Evolutionary conservation across 2,329 filamentous ascomycete genomes (phyloP).

Genomic region (Xylaria sp.): DNA sequence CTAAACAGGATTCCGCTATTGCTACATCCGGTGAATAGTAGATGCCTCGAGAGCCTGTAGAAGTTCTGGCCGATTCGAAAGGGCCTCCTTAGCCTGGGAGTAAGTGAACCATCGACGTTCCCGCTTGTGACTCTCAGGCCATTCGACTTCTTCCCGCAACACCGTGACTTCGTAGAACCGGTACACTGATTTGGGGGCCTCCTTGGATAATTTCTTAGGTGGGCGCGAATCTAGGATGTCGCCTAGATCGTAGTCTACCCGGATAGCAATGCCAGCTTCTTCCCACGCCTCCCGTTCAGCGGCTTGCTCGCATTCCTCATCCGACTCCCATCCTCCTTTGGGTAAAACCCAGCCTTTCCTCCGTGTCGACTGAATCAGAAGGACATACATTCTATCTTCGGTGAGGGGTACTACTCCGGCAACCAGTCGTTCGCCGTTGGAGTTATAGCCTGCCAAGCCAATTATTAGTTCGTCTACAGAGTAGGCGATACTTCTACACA

Average conservation of each 20-base stretch:
- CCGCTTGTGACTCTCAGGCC: slow-evolving; percentile 95
- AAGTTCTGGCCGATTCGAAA: slow-evolving; percentile 85
- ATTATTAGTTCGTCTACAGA: slow-evolving; percentile 54
- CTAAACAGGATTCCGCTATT: slow-evolving; percentile 29
- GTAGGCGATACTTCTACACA: slow-evolving; percentile 45
- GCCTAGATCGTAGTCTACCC: slow-evolving; percentile 85
- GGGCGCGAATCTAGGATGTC: slow-evolving; percentile 85
- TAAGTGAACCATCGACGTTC: slow-evolving; percentile 91
- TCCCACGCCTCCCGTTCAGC: slow-evolving; percentile 96
- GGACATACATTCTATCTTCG: slow-evolving; percentile 84
- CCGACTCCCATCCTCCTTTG: slow-evolving; percentile 97
- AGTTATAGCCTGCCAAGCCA: slow-evolving; percentile 79
- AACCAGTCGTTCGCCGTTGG: slow-evolving; percentile 92
- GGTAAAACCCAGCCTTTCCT: slow-evolving; percentile 95
- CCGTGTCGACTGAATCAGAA: slow-evolving; percentile 92
- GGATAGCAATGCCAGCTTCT: slow-evolving; percentile 91
- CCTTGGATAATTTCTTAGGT: slow-evolving; percentile 76
- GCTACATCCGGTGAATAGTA: slow-evolving; percentile 67
- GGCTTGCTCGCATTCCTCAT: slow-evolving; percentile 87
- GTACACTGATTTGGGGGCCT: slow-evolving; percentile 72
- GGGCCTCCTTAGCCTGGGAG: slow-evolving; percentile 78
- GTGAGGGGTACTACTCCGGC: slow-evolving; percentile 94
- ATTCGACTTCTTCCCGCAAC: slow-evolving; percentile 82
- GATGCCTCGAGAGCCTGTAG: slow-evolving; percentile 87
- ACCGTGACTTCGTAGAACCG: slow-evolving; percentile 92